Base-by-base conservation (phyloP, 2,329 filamentous ascomycete species). In the Sclerotinia minor region DNA sequence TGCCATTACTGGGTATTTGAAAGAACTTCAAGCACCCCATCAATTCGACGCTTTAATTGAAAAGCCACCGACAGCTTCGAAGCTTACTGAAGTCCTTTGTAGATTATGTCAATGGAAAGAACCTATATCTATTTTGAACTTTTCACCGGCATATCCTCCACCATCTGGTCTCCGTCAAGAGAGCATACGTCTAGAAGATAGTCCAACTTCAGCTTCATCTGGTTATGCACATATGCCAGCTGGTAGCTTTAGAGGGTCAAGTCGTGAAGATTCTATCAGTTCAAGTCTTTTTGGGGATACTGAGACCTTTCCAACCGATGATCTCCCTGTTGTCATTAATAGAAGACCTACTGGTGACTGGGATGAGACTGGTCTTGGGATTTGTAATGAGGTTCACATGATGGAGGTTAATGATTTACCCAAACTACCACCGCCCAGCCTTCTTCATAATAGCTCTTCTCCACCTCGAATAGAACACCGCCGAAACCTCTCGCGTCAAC, bases 41-140 rank as follows among this genome's bases (percentile, higher is more conserved):
- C 92, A 97, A 79, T 99, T 99, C 76, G 94, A 98, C 77, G 92
- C 92, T 0, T 83, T 99, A 64, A 92, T 99, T 64, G 94, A 99
- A 79, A 99, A 99, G 79, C 95, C 95, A 35, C 96, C 96, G 47
- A 98, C 94, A 50, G 89, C 92, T 54, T 91, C 91, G 3, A 98
- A 98, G 79, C 80, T 99, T 61, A 92, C 89, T 0, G 94, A 99
- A 75, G 92, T 95, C 0, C 83, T 99, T 72, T 90, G 91, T 71
- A 89, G 90, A 67, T 85, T 97, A 38, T 99, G 95, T 76, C 91
- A 96, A 75, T 99, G 95, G 95, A 96, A 94, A 76, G 87, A 93
- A 7, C 90, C 93, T 21, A 81, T 82, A 1, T 82, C 85, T 1
- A 79, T 78, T 38, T 78, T 77, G 29, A 76, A 79, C 38, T 79